Evolutionary conservation across 495 filamentous ascomycete genomes (phyloP), one percentile per base, ranked within the genome.

Genomic region (Penicillium alfredii): DNA sequence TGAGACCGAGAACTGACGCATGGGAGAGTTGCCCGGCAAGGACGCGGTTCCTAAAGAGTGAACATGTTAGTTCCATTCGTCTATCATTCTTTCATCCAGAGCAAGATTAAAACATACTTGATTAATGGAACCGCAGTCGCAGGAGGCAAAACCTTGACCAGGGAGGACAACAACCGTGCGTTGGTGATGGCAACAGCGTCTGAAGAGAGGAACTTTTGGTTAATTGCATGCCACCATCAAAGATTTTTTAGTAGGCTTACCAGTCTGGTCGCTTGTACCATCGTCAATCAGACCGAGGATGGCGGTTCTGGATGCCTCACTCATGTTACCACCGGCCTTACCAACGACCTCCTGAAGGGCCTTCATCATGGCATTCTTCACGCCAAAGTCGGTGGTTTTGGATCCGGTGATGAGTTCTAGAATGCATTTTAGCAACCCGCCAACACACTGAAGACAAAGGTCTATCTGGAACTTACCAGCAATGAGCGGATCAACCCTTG

Each of bases 301-400:
- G 1, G 88, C 77, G 40, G 73, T 72, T 34, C 88, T 79, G 20
- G 90, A 95, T 30, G 74, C 71, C 47, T 96, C 92, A 47, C 85
- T 86, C 92, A 97, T 98, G 57, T 90, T 96, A 13, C 65, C 66
- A 17, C 93, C 92, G 7, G 88, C 88, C 63, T 94, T 96, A 62
- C 87, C 88, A 33, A 97, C 79, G 15, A 97, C 92, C 54, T 97
- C 92, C 53, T 88, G 95, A 26, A 98, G 66, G 4, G 93, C 92
- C 69, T 94, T 95, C 44, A 97, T 75, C 92, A 98, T 98, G 10
- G 92, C 92, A 55, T 86, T 92, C 63, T 78, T 85, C 38, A 98
- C 92, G 30, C 92, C 93, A 10, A 75, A 37, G 58, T 98, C 93
- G 3, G 79, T 63, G 0, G 93, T 95, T 68, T 88, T 95, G 2